These are phyloP conservation scores for Aphanomyces invadans DNA, from an alignment of 352 stramenopile species.

Conservation along the genomic window DNA sequence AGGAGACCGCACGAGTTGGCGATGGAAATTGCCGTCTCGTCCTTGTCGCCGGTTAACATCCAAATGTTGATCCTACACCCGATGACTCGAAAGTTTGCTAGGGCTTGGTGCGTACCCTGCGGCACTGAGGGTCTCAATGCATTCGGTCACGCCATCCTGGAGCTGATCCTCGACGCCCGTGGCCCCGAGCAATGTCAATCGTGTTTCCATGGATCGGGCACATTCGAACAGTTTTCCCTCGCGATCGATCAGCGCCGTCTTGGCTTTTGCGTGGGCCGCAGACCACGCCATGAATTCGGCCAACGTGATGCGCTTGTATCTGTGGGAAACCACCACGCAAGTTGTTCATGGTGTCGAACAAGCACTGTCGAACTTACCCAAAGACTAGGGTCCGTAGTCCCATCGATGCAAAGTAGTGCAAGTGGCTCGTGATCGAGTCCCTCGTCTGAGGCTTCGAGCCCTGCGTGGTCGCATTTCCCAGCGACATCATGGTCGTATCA, in stretches of 20 bases:
- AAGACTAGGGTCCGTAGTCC: conserved; percentile 80
- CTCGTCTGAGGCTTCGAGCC: conserved; percentile 23
- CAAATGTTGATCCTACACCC: conserved; percentile 92
- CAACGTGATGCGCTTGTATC: conserved; percentile 40
- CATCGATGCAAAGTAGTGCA: conserved; percentile 84
- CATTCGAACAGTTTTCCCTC: conserved; percentile 61
- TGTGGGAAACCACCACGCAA: not conserved
- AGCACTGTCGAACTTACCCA: conserved; percentile 32
- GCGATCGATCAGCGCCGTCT: conserved; percentile 54
- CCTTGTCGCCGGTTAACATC: conserved; percentile 99
- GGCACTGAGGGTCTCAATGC: conserved; percentile 90
- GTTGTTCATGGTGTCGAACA: not conserved
- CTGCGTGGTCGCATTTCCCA: conserved; percentile 25
- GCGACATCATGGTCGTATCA: conserved; percentile 81
- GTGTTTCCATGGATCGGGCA: conserved; percentile 64
- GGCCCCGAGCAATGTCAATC: conserved; percentile 88
- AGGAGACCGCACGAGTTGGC: conserved; percentile 93
- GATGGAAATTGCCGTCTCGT: conserved; percentile 99
- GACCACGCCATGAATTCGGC: conserved; percentile 70
- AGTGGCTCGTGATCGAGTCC: conserved; percentile 40
- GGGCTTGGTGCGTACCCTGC: conserved; percentile 45
- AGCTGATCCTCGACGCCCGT: conserved; percentile 97
- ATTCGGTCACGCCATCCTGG: conserved; percentile 94
- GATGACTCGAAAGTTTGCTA: not conserved
- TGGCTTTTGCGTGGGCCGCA: conserved; percentile 53